phyloP scores from a whole-genome alignment of 768 basidiomycete species.

The Collybia nuda region DNA sequence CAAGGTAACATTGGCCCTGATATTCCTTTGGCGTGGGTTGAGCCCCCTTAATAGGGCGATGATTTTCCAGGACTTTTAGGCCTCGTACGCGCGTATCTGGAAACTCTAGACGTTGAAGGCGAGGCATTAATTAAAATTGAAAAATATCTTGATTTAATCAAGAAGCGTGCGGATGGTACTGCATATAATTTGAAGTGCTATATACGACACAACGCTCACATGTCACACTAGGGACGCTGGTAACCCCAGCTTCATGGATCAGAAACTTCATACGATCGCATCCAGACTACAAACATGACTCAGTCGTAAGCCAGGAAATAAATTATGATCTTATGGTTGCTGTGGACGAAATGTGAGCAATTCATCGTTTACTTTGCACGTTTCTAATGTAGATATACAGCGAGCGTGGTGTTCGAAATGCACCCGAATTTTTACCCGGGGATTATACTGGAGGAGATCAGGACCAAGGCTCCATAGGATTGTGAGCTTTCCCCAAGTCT shows the following conservation, averaged over 20 bases:
- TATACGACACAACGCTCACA: not conserved
- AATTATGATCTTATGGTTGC: slow-evolving; percentile 92
- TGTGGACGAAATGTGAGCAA: slow-evolving; percentile 88
- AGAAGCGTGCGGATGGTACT: slow-evolving; percentile 77
- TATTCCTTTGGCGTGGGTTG: not conserved
- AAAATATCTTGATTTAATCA: slow-evolving; percentile 79
- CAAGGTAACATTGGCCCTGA: slow-evolving; percentile 48
- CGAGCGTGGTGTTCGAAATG: slow-evolving; percentile 65
- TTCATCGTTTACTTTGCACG: not conserved
- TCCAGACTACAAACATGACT: slow-evolving; percentile 89
- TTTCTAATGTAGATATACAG: slow-evolving; percentile 31
- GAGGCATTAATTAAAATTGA: slow-evolving; percentile 61
- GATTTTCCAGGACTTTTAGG: slow-evolving; percentile 80
- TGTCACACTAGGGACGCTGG: slow-evolving; percentile 55
- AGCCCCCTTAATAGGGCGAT: slow-evolving; percentile 41
- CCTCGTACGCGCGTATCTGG: slow-evolving; percentile 81
- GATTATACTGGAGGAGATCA: slow-evolving; percentile 51
- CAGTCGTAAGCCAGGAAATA: slow-evolving; percentile 87
- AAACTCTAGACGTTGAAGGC: slow-evolving; percentile 76
- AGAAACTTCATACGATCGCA: slow-evolving; percentile 89
- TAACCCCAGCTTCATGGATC: slow-evolving; percentile 92
- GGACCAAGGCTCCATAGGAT: slow-evolving; percentile 45
- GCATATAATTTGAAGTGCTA: slow-evolving; percentile 5
- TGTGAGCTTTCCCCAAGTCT: slow-evolving; percentile 16
- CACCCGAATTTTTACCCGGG: slow-evolving; percentile 61